Percentiles rank a stretch among this genome's conserved stretches.
Evolutionary conservation across 306 rosid species (phyloP).

Genomic region (Sicyos baderoa): DNA sequence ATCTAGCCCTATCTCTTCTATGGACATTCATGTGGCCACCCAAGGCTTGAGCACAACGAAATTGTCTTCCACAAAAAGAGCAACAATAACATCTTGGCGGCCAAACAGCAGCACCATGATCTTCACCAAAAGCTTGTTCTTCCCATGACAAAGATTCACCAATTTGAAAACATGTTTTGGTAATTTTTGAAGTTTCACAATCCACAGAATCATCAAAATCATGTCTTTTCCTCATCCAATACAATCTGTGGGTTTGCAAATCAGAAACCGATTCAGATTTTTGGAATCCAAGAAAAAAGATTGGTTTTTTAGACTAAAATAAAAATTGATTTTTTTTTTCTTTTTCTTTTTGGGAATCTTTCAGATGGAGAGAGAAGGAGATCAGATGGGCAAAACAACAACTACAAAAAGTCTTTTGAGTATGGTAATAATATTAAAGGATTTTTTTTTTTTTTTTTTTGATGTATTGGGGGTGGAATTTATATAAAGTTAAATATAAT

Average conservation of each 20-base stretch:
- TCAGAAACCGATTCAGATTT: slow-evolving; percentile 1
- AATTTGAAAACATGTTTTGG: not conserved
- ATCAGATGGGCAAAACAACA: slow-evolving; percentile 1
- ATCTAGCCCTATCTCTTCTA: slow-evolving; percentile 57
- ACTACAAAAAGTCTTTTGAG: not conserved
- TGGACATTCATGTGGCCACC: slow-evolving; percentile 86
- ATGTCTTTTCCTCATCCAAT: slow-evolving; percentile 8
- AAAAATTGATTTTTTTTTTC: not conserved
- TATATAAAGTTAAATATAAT: not conserved
- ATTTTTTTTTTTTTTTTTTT: not conserved
- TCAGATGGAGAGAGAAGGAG: slow-evolving; percentile 17
- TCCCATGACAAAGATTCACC: slow-evolving; percentile 75
- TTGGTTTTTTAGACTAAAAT: not conserved
- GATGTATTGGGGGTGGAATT: not conserved
- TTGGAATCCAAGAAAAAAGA: slow-evolving; percentile 15
- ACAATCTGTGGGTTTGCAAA: not conserved
- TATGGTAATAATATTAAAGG: not conserved
- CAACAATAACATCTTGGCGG: slow-evolving; percentile 44
- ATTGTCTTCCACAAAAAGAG: slow-evolving; percentile 55
- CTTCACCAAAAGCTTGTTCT: slow-evolving; percentile 88
- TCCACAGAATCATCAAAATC: slow-evolving; percentile 13
- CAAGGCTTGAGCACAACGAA: slow-evolving; percentile 74
- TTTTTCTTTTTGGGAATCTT: slow-evolving; percentile 3
- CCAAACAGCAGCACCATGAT: slow-evolving; percentile 34
- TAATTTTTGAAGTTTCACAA: not conserved